phyloP scores from a whole-genome alignment of 345 rosid species.

The Citrus inodora region DNA sequence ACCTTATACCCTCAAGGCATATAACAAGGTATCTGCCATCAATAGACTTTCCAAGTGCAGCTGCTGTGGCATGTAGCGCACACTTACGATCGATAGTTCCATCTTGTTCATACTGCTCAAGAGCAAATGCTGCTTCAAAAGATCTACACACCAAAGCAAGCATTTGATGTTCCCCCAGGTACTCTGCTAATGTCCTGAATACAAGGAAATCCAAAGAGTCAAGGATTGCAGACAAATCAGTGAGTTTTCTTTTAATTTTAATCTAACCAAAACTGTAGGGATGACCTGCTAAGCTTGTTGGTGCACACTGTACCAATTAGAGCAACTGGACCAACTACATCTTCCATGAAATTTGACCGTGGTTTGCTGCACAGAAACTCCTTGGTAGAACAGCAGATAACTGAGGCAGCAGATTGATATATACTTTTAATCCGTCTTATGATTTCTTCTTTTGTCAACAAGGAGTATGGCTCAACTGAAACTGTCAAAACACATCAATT shows the following conservation, averaged over 20 bases:
- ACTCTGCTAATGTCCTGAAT: conserved; percentile 54
- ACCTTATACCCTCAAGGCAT: conserved; percentile 59
- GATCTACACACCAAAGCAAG: conserved; percentile 62
- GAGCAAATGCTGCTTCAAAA: conserved; percentile 23
- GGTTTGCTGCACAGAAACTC: conserved; percentile 7
- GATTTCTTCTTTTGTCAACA: conserved; percentile 42
- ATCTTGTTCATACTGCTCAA: conserved; percentile 28
- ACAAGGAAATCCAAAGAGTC: not conserved
- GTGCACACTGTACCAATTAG: conserved; percentile 53
- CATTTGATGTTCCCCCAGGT: conserved; percentile 65
- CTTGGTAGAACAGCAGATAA: conserved; percentile 31
- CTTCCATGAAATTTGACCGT: conserved; percentile 16
- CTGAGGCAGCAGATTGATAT: conserved; percentile 43
- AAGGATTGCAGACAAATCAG: not conserved
- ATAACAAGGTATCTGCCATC: conserved; percentile 44
- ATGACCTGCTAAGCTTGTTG: conserved; percentile 53
- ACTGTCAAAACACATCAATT: conserved; percentile 19
- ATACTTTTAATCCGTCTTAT: conserved; percentile 32
- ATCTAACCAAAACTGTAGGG: not conserved
- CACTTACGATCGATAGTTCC: conserved; percentile 30
- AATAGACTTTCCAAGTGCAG: conserved; percentile 33
- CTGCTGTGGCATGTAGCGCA: conserved; percentile 43
- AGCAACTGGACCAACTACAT: conserved; percentile 48
- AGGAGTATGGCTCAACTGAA: conserved; percentile 31
- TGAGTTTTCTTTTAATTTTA: not conserved